These are phyloP conservation scores for Spathaspora arborariae DNA, from an alignment of 805 yeast species.

Conservation along the genomic window DNA sequence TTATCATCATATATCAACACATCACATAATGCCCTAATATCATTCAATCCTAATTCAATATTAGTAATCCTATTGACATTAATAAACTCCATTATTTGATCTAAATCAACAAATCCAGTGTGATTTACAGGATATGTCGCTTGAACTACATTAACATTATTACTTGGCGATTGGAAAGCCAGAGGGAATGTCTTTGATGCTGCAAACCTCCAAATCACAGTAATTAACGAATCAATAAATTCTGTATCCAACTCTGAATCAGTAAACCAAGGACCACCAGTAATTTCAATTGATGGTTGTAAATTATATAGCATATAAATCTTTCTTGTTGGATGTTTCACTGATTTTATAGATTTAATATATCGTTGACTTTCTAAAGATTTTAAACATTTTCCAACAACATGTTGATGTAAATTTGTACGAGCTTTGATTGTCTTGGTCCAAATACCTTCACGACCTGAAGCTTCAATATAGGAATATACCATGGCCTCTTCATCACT, in stretches of 20 bases:
- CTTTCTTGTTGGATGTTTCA: constrained; percentile 89
- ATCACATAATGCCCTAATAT: constrained; percentile 80
- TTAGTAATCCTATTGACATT: constrained; percentile 68
- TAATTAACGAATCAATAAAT: constrained; percentile 78
- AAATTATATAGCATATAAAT: constrained; percentile 92
- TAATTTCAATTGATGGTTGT: constrained; percentile 92
- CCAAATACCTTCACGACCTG: constrained; percentile 96
- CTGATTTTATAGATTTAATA: constrained; percentile 87
- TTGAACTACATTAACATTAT: constrained; percentile 38
- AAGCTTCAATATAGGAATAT: constrained; percentile 85
- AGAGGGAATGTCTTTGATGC: constrained; percentile 74
- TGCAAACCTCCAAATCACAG: constrained; percentile 85
- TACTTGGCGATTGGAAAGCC: constrained; percentile 48
- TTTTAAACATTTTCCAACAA: constrained; percentile 81
- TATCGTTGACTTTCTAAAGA: constrained; percentile 73
- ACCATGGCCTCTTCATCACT: constrained; percentile 84
- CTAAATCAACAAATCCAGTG: constrained; percentile 64
- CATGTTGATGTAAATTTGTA: constrained; percentile 86
- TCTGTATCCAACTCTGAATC: constrained; percentile 93
- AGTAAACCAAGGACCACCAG: constrained; percentile 99
- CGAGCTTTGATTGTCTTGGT: constrained; percentile 85
- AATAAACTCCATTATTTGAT: constrained; percentile 73
- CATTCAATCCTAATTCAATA: constrained; percentile 70
- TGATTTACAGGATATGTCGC: constrained; percentile 54
- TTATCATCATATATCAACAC: constrained; percentile 86